Base-by-base conservation (phyloP, 2,329 filamentous ascomycete species). In the Blastomyces gilchristii region DNA sequence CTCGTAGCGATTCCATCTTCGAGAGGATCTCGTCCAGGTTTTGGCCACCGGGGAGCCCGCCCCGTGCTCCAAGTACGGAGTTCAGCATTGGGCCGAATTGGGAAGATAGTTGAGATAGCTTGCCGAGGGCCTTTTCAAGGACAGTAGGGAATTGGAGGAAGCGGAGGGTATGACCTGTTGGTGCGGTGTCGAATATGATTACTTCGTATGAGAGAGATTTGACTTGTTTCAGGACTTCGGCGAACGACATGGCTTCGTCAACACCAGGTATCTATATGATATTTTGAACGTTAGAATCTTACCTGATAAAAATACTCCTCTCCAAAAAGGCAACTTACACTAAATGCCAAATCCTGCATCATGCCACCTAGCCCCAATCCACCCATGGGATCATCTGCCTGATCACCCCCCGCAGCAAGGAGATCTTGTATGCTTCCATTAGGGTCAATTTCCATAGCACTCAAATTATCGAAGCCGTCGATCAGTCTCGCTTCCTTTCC, bases 161-260 rank as follows among this genome's bases (percentile, higher is more conserved):
- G 71, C 94, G 93, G 65, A 99, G 87, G 1, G 94, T 99, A 83
- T 99, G 94, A 69, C 94, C 94, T 18, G 94, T 99, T 18, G 94
- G 94, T 3, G 94, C 94, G 43, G 94, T 99, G 77, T 99, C 94
- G 84, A 99, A 99, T 77, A 99, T 90, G 79, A 99, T 97, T 72
- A 93, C 91, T 77, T 97, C 94, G 84, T 99, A 99, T 59, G 91
- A 96, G 74, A 97, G 89, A 50, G 91, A 96, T 80, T 97, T 97
- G 80, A 99, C 94, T 79, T 99, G 94, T 79, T 99, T 99, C 72
- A 99, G 84, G 67, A 99, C 94, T 80, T 99, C 94, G 75, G 94
- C 94, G 74, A 99, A 99, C 63, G 92, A 97, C 94, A 99, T 99
- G 76, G 94, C 94, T 78, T 99, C 94, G 75, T 99, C 94, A 66